phyloP scores from a whole-genome alignment of 2,329 filamentous ascomycete genomes.

The Fusarium annulatum region DNA sequence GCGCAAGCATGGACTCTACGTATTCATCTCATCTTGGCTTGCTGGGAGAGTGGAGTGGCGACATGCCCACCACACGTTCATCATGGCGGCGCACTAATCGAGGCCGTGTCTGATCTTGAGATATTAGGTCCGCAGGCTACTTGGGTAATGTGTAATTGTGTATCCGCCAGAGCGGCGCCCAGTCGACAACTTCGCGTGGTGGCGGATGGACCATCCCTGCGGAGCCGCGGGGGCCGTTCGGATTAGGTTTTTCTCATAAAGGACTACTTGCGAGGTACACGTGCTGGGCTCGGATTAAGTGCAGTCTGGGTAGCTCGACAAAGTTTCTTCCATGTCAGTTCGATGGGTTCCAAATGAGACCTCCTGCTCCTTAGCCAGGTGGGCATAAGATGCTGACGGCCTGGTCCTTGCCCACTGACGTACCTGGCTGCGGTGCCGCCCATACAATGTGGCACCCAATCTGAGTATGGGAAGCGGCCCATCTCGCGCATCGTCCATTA shows the following conservation, averaged over 20 bases:
- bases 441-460: constrained; percentile 39
- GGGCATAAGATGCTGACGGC: constrained; percentile 7
- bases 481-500: constrained; percentile 35
- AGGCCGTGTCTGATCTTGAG: constrained; percentile 45
- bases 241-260: constrained; percentile 19
- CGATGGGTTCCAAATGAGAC: not conserved
- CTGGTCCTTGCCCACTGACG: constrained; percentile 42
- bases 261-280: constrained; percentile 21
- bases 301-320: not conserved
- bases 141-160: constrained; percentile 36
- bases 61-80: constrained; percentile 21
- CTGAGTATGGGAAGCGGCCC: constrained; percentile 30
- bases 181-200: constrained; percentile 42
- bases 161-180: constrained; percentile 42
- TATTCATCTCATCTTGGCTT: constrained; percentile 35
- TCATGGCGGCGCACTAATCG: constrained; percentile 42
- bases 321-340: constrained; percentile 24
- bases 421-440: constrained; percentile 43
- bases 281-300: not conserved
- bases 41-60: constrained; percentile 22
- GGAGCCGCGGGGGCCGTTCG: constrained; percentile 25
- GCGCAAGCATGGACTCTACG: constrained; percentile 5
- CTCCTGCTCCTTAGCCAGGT: constrained; percentile 3
- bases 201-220: constrained; percentile 41
- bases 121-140: constrained; percentile 43